Percentiles rank a stretch among this genome's conserved stretches.
Conservation (phyloP, 768 basidiomycete genomes). For the Cantharellus anzutake region DNA sequence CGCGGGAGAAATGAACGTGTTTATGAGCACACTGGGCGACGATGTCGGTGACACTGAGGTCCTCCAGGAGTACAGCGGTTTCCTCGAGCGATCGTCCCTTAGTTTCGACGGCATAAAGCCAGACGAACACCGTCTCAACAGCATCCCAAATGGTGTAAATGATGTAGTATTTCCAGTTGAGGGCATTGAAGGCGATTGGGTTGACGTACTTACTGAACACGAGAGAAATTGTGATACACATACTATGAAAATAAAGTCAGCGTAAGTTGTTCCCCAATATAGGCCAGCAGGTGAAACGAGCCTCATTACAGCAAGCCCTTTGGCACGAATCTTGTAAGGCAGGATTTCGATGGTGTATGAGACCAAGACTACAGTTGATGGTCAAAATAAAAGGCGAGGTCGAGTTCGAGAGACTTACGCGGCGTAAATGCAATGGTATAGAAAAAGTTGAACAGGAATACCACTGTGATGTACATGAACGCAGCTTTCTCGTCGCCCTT, state of each 20-base stretch:
- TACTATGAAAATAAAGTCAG: not conserved
- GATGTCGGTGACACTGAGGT: not conserved
- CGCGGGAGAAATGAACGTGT: not conserved
- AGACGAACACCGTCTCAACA: slow-evolving; percentile 1
- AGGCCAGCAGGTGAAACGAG: too few relatives aligned
- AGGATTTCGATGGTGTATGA: too few relatives aligned
- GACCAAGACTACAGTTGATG: slow-evolving; percentile 72
- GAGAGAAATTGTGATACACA: not conserved
- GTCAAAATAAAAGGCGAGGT: too few relatives aligned
- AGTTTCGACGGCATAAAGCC: slow-evolving; percentile 8
- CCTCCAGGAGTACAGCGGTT: slow-evolving; percentile 12
- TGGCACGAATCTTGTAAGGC: too few relatives aligned
- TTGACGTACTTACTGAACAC: slow-evolving; percentile 12
- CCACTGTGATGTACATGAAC: slow-evolving; percentile 3
- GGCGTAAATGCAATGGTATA: not conserved
- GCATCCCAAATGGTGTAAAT: slow-evolving; percentile 1
- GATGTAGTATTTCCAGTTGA: too few relatives aligned
- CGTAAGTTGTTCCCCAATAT: not conserved
- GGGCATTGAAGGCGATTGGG: slow-evolving; percentile 8
- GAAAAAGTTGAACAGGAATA: slow-evolving; percentile 2
- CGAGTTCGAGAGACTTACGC: too few relatives aligned
- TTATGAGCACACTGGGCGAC: not conserved
- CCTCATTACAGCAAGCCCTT: too few relatives aligned
- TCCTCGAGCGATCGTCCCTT: slow-evolving; percentile 13
- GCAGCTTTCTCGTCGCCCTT: slow-evolving; percentile 1